A percentile compares a stretch with the other conserved stretches of the same genome.
Conservation (phyloP, 306 rosid genomes). For the Aeschynomene evenia region DNA sequence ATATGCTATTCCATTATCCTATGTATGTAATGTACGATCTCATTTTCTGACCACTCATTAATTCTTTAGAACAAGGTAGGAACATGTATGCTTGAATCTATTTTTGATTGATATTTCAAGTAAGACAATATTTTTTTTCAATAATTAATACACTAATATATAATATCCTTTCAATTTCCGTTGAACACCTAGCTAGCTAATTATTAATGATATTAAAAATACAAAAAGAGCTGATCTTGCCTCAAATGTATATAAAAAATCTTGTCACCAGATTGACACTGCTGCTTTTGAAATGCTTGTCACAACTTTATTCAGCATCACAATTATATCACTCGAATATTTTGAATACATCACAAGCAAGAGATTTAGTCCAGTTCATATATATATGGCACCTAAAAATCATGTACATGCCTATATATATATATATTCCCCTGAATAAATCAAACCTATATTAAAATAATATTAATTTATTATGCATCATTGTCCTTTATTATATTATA, state of each 20-base stretch:
- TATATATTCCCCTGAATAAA: not conserved
- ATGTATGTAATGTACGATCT: not conserved
- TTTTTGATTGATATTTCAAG: not conserved
- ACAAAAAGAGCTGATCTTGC: not conserved
- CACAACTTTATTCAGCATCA: constrained; percentile 36
- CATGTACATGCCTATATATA: constrained; percentile 16
- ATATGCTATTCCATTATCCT: not conserved
- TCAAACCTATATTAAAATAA: not conserved
- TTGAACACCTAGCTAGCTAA: no score
- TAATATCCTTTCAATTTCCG: no score
- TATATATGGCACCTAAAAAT: constrained; percentile 20
- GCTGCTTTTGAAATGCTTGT: constrained; percentile 32
- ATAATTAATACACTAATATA: no score
- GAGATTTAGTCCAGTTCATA: constrained; percentile 30
- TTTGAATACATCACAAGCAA: constrained; percentile 38
- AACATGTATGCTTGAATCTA: not conserved
- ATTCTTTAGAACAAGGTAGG: not conserved
- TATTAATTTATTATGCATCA: not conserved
- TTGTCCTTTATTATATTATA: not conserved
- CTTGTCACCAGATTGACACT: constrained; percentile 33
- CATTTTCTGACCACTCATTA: not conserved
- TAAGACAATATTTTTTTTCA: no score
- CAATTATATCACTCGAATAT: constrained; percentile 27
- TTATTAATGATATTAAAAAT: not conserved
- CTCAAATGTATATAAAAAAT: constrained; percentile 9